Conservation (phyloP, 108 stramenopile genomes). For the Skeletonema tropicum region DNA sequence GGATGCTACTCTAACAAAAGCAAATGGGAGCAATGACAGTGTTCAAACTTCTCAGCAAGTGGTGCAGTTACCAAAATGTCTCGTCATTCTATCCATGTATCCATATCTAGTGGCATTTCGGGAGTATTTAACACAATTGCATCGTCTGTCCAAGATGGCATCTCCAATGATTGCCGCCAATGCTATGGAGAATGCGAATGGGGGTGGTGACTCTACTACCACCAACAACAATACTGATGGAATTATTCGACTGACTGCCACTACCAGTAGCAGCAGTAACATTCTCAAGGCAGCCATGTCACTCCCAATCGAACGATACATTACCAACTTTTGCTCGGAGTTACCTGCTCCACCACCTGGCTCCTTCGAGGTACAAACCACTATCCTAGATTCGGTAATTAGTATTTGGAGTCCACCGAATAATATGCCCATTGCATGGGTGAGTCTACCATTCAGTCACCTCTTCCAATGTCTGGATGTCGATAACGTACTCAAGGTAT, state of each 20-base stretch:
- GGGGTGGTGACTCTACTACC: too few relatives aligned
- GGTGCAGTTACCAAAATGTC: slow-evolving; percentile 74
- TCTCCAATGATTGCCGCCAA: slow-evolving; percentile 66
- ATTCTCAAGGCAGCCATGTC: background rate
- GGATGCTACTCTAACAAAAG: slow-evolving; percentile 3
- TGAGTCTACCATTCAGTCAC: slow-evolving; percentile 87
- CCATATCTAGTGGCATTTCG: slow-evolving; percentile 92
- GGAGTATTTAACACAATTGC: slow-evolving; percentile 89
- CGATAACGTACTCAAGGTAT: slow-evolving; percentile 75
- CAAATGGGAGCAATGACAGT: slow-evolving; percentile 43
- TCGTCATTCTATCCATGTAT: slow-evolving; percentile 93
- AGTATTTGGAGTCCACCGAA: slow-evolving; percentile 94
- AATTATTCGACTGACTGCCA: background rate
- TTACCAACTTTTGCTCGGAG: slow-evolving; percentile 93
- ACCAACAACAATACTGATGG: background rate
- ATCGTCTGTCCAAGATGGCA: slow-evolving; percentile 88
- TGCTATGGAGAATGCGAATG: too few relatives aligned
- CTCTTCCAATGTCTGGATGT: slow-evolving; percentile 92
- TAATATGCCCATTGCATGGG: slow-evolving; percentile 93
- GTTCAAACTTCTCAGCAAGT: background rate
- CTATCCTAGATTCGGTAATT: slow-evolving; percentile 73
- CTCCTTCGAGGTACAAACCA: slow-evolving; percentile 83
- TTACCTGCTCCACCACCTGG: slow-evolving; percentile 97
- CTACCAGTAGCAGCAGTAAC: background rate
- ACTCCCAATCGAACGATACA: slow-evolving; percentile 92